phyloP scores from a whole-genome alignment of 2,329 filamentous ascomycete genomes.

The Hypomyces perniciosus region DNA sequence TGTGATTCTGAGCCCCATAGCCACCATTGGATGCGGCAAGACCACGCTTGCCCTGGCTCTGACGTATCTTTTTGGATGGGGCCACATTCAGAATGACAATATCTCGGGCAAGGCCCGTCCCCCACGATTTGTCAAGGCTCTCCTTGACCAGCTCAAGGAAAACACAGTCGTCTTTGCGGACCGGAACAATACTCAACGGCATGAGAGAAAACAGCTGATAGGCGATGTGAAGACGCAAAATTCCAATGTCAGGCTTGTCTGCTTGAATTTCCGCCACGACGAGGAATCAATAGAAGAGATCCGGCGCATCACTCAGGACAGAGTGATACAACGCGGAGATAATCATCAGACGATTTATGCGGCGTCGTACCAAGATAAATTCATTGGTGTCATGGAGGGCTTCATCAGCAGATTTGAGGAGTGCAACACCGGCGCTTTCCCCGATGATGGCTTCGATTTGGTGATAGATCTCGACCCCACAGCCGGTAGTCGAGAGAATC shows the following conservation, averaged over 20 bases:
- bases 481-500: slow-evolving; percentile 72
- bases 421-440: slow-evolving; percentile 57
- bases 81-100: slow-evolving; percentile 94
- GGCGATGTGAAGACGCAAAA: slow-evolving; percentile 64
- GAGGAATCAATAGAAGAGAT: slow-evolving; percentile 69
- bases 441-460: slow-evolving; percentile 76
- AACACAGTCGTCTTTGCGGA: slow-evolving; percentile 79
- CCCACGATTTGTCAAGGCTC: slow-evolving; percentile 66
- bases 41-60: slow-evolving; percentile 84
- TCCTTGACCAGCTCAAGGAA: slow-evolving; percentile 58
- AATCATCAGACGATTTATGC: slow-evolving; percentile 98
- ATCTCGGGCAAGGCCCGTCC: slow-evolving; percentile 75
- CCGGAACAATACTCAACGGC: slow-evolving; percentile 85
- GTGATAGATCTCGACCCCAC: slow-evolving; percentile 80
- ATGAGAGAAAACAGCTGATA: slow-evolving; percentile 84
- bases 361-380: slow-evolving; percentile 64
- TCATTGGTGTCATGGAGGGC: slow-evolving; percentile 88
- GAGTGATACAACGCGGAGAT: slow-evolving; percentile 80
- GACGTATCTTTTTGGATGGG: slow-evolving; percentile 79
- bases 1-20: slow-evolving; percentile 81
- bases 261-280: slow-evolving; percentile 82
- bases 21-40: slow-evolving; percentile 94
- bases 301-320: slow-evolving; percentile 65
- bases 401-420: slow-evolving; percentile 84
- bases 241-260: slow-evolving; percentile 65